Evolutionary conservation across 495 filamentous ascomycete genomes (phyloP), one percentile per base, ranked within the genome.

Genomic region (Aspergillus baeticus): DNA sequence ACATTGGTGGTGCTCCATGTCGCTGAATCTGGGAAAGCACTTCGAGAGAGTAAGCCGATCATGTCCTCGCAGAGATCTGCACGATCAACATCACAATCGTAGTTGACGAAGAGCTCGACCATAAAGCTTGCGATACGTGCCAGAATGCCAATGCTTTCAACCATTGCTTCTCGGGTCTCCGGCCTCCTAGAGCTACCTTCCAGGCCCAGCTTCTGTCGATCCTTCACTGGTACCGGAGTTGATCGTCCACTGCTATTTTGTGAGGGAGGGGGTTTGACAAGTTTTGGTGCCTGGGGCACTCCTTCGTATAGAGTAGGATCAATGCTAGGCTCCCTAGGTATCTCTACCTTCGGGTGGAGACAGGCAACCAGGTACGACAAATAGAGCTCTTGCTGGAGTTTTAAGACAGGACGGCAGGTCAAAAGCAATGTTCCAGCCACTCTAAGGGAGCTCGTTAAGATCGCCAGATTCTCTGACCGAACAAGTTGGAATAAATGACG

Each of bases 1-100:
- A 99, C 94, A 67, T 95, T 99, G 22, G 94, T 97, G 0, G 94
- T 99, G 69, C 94, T 99, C 94, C 94, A 99, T 20, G 93, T 98
- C 10, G 92, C 95, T 3, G 94, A 96, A 65, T 99, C 94, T 7
- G 94, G 94, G 62, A 99, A 91, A 10, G 94, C 94, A 64, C 96
- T 98, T 52, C 94, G 81, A 23, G 94, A 92, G 35, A 99, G 79
- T 35, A 99, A 72, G 3, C 94, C 93, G 41, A 99, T 84, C 80
- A 98, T 86, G 64, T 99, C 94, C 69, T 95, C 90, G 63, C 95
- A 99, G 3, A 99, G 70, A 70, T 98, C 94, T 34, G 84, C 87
- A 26, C 95, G 85, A 68, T 98, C 90, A 33, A 92, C 86, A 60
- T 97, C 93, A 59, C 92, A 98, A 72, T 99, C 94, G 65, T 99